Evolutionary conservation across 495 filamentous ascomycete species (phyloP).

Genomic region (Daldinia caldariorum): DNA sequence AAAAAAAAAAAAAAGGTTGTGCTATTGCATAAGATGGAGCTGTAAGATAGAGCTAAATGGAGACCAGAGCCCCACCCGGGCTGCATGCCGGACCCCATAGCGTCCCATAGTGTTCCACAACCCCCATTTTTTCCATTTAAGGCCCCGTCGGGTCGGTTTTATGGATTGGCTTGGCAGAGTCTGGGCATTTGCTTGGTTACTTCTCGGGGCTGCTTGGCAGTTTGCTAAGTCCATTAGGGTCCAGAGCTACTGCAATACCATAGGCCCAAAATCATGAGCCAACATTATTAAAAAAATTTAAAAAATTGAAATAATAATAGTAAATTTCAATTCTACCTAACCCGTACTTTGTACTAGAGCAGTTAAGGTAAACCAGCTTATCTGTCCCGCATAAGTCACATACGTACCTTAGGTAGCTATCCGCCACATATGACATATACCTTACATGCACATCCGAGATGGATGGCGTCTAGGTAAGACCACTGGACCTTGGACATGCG

Average conservation of each 20-base stretch:
- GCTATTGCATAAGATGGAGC: conserved; percentile 11
- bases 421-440: neutral
- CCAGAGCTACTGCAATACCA: conserved; percentile 18
- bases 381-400: neutral
- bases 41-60: conserved; percentile 23
- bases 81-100: conserved; percentile 39
- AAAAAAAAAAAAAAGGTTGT: neutral
- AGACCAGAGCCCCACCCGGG: conserved; percentile 29
- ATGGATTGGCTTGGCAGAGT: conserved; percentile 14
- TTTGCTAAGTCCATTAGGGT: conserved; percentile 19
- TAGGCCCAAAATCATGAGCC: neutral
- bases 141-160: conserved; percentile 42
- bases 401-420: neutral
- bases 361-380: neutral
- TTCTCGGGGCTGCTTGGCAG: conserved; percentile 22
- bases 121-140: conserved; percentile 24
- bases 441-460: conserved; percentile 12
- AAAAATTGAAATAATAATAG: too few species aligned
- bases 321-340: neutral
- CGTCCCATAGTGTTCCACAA: neutral
- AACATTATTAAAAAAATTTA: neutral
- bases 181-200: conserved; percentile 10
- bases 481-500: too few species aligned
- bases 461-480: conserved; percentile 21
- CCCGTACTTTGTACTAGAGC: too few species aligned